Base-by-base conservation (phyloP, 192 early-diverging fungal species). In the Backusella morwellensis region DNA sequence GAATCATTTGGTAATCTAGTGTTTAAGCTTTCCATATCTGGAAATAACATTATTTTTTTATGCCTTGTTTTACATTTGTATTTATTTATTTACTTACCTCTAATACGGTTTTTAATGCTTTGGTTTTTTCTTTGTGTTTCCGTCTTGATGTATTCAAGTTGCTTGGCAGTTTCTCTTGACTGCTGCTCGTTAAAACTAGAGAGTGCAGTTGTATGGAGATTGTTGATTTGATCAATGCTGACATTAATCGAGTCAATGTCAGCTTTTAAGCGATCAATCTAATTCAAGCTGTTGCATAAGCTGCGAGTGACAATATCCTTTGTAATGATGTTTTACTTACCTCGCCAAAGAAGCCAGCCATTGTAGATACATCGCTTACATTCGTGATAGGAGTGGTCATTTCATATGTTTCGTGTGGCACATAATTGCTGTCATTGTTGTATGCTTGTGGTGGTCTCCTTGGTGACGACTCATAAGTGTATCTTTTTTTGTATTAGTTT, bases 101-200 rank as follows among this genome's bases (percentile, higher is more conserved):
- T 86, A 73, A 89, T 86, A 40, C 83, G 80, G 74, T 79, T 85
- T 79, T 87, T 89, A 73, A 85, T 78, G 12, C 29, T 73, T 12
- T 50, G 26, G n/a, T 82, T 82, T 23, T 56, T 32, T 41, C 75
- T 73, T 70, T 75, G 68, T 26, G 76, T 81, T 41, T 81, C 72
- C 6, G 67, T 59, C 19, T 77, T 81, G 35, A 81, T 54, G 14
- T 52, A 14, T n/a, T 75, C 68, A 17, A 81, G 76, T 29, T 81
- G 59, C 21, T 26, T 17, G 15, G 68, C 34, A 3, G 32, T 44
- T 21, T 68, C n/a, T 68, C 47, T 74, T 14, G 71, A 59, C 32
- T 78, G 77, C 4, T 56, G 34, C 32, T 78, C 77, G 56, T 78
- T 78, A 42, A 59, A 72, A 44, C 70, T 52, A 29, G 66, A 26